These are phyloP conservation scores for Clonostachys rhizophaga DNA, from an alignment of 2,329 filamentous ascomycete genomes.

Conservation along the genomic window DNA sequence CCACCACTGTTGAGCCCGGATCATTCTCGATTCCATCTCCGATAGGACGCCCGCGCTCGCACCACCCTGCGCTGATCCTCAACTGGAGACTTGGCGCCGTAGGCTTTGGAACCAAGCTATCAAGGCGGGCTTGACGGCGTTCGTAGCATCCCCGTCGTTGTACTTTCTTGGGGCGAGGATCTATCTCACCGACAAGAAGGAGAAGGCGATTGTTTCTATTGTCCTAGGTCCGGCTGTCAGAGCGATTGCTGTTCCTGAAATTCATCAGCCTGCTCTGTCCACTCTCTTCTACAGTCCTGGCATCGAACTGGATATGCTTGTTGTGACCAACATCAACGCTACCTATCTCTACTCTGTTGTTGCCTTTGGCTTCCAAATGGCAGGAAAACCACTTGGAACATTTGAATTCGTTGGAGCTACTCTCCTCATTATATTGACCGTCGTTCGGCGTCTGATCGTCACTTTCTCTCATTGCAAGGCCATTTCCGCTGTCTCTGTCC, in stretches of 20 bases:
- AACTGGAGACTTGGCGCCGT: slow-evolving; percentile 8
- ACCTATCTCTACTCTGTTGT: slow-evolving; percentile 37
- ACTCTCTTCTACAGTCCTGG: slow-evolving; percentile 29
- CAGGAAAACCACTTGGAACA: slow-evolving; percentile 5
- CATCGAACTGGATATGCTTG: slow-evolving; percentile 44
- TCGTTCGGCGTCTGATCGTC: slow-evolving; percentile 28
- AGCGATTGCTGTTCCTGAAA: slow-evolving; percentile 29
- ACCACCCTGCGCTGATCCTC: slow-evolving; percentile 9
- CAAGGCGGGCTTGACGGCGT: slow-evolving; percentile 10
- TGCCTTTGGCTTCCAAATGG: slow-evolving; percentile 15
- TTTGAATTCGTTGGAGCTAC: slow-evolving; percentile 32
- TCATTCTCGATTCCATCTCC: slow-evolving; percentile 6
- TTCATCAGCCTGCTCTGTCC: slow-evolving; percentile 36
- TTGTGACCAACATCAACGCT: slow-evolving; percentile 38
- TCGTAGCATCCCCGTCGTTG: slow-evolving; percentile 11
- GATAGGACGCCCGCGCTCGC: slow-evolving; percentile 9
- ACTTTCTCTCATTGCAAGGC: slow-evolving; percentile 25
- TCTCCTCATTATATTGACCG: slow-evolving; percentile 31
- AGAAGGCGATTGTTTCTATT: slow-evolving; percentile 19
- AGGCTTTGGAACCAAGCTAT: slow-evolving; percentile 9
- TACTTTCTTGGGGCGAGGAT: slow-evolving; percentile 8
- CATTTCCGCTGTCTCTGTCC: slow-evolving; percentile 25
- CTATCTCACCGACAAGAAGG: slow-evolving; percentile 6
- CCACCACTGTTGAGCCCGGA: slow-evolving; percentile 20
- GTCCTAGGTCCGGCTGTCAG: slow-evolving; percentile 39